A percentile compares a stretch with the other conserved stretches of the same genome.
Evolutionary conservation across 176 grass and related monocot genomes (phyloP).

Genomic region (Lolium perenne): DNA sequence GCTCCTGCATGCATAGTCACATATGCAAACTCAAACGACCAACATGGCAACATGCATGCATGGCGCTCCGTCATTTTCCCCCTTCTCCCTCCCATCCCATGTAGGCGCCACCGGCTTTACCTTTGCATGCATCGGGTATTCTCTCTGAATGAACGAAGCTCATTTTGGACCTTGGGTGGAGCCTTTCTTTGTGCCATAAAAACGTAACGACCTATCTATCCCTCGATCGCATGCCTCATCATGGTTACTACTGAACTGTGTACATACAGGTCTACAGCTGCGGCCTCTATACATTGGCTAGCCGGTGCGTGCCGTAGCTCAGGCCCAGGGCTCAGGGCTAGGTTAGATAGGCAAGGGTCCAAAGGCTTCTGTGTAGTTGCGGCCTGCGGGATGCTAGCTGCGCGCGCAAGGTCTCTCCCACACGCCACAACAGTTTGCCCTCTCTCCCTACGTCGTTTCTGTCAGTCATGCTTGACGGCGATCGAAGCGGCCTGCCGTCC

Average conservation of each 20-base stretch:
- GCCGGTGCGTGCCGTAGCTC: not conserved
- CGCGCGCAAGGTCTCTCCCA: conserved; percentile 17
- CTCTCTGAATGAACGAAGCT: not conserved
- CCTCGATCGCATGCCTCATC: too few species aligned
- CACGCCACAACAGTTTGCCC: conserved; percentile 31
- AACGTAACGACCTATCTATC: not conserved
- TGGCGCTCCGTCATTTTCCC: too few species aligned
- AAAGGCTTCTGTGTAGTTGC: conserved; percentile 9
- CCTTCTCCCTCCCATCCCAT: too few species aligned
- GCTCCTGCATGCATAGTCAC: too few species aligned
- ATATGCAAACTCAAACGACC: too few species aligned
- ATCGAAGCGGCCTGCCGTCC: not conserved
- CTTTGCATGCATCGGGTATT: too few species aligned
- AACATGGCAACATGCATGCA: too few species aligned
- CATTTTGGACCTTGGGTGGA: conserved; percentile 42
- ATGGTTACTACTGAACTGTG: not conserved
- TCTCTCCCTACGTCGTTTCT: not conserved
- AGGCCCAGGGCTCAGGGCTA: not conserved
- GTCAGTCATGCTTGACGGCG: not conserved
- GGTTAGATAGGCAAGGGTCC: not conserved
- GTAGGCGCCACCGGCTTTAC: too few species aligned
- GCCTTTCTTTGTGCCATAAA: conserved; percentile 43
- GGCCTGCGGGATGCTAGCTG: too few species aligned
- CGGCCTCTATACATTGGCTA: not conserved
- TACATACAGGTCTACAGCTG: not conserved